phyloP scores from a whole-genome alignment of 2,329 filamentous ascomycete genomes.

The Macrophomina phaseolina region DNA sequence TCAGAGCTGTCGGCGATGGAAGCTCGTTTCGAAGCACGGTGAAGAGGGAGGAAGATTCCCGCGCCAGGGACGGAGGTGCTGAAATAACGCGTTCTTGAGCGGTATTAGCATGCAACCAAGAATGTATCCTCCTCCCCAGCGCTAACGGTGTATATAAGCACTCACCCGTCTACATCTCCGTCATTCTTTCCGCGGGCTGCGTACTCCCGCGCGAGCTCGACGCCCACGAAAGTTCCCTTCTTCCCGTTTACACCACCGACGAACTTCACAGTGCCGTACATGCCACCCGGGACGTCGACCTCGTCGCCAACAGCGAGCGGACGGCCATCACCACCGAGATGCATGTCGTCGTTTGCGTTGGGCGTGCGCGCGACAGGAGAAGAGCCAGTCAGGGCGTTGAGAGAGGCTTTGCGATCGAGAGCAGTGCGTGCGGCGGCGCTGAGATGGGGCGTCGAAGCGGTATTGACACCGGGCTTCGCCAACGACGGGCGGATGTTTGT shows the following conservation, averaged over 20 bases:
- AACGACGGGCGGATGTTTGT: constrained; percentile 47
- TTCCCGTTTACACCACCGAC: constrained; percentile 86
- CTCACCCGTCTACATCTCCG: constrained; percentile 92
- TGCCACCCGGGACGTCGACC: constrained; percentile 91
- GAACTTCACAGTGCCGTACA: constrained; percentile 89
- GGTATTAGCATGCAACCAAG: neutral
- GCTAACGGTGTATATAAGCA: constrained; percentile 20
- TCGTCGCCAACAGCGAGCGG: constrained; percentile 77
- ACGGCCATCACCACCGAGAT: constrained; percentile 52
- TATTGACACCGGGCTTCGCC: constrained; percentile 39
- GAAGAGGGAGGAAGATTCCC: constrained; percentile 90
- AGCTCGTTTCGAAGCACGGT: constrained; percentile 75
- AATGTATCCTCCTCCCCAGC: neutral
- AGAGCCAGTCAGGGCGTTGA: constrained; percentile 68
- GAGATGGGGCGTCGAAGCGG: constrained; percentile 51
- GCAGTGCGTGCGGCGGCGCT: constrained; percentile 49
- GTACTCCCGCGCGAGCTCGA: constrained; percentile 84
- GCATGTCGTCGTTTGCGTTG: constrained; percentile 29
- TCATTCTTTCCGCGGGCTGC: constrained; percentile 89
- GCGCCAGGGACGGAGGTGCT: constrained; percentile 76
- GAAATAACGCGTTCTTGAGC: constrained; percentile 71
- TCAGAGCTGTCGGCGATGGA: constrained; percentile 60
- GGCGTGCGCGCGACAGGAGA: constrained; percentile 36
- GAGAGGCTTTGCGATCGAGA: constrained; percentile 72
- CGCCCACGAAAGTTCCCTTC: constrained; percentile 88